These are phyloP conservation scores for Leishmania gerbilli DNA, from an alignment of 208 protist genomes.

Conservation along the genomic window DNA sequence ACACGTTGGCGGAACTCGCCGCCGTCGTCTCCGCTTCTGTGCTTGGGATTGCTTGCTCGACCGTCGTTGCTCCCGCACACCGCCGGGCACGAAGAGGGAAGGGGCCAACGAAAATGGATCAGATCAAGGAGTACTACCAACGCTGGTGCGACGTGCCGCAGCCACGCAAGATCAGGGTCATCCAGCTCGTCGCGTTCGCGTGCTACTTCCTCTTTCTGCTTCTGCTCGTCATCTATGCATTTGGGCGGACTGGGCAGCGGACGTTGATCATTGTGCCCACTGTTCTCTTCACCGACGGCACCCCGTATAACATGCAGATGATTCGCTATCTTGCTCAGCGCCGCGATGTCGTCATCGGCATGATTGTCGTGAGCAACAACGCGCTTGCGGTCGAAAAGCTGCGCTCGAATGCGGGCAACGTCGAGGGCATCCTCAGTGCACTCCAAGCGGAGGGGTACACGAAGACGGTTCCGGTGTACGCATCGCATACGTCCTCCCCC, in stretches of 20 bases:
- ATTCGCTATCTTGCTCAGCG: conserved; percentile 73
- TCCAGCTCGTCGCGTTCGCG: conserved; percentile 51
- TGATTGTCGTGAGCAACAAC: conserved; percentile 62
- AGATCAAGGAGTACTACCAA: conserved; percentile 36
- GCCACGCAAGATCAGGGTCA: conserved; percentile 65
- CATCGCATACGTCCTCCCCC: conserved; percentile 36
- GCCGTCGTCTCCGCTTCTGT: background rate
- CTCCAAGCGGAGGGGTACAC: conserved; percentile 47
- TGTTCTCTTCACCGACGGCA: conserved; percentile 74
- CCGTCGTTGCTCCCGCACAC: background rate
- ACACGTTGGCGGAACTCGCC: no score
- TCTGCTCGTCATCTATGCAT: conserved; percentile 74
- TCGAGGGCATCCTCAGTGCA: conserved; percentile 33
- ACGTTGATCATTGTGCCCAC: conserved; percentile 24
- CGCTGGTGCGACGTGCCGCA: conserved; percentile 60
- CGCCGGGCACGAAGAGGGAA: background rate
- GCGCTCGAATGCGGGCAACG: conserved; percentile 23
- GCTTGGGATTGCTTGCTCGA: background rate
- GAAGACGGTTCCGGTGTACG: conserved; percentile 51
- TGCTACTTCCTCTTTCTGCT: conserved; percentile 71
- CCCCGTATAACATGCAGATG: conserved; percentile 53
- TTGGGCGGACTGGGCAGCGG: conserved; percentile 57
- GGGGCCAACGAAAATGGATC: conserved; percentile 37
- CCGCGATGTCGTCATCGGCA: conserved; percentile 51
- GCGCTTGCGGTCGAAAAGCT: conserved; percentile 33